Conservation (phyloP, 192 early-diverging fungal species). For the Coemansia asiatica region DNA sequence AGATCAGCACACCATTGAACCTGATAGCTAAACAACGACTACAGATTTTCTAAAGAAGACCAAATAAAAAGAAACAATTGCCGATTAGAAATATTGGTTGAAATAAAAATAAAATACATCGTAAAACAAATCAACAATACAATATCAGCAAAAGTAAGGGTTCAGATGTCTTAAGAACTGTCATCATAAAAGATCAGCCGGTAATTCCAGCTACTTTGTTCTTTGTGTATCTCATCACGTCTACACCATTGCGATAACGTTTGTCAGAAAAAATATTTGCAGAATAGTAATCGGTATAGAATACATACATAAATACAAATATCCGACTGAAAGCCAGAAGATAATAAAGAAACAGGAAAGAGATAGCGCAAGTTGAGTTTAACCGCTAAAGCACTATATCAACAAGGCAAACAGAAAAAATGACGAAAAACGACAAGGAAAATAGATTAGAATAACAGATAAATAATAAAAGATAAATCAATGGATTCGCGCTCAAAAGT, state of each 20-base stretch:
- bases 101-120: no score
- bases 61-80: constrained; percentile 1
- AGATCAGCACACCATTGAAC: no score
- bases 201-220: constrained; percentile 80
- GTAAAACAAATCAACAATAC: background rate
- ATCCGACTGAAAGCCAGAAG: no score
- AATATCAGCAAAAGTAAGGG: constrained; percentile 9
- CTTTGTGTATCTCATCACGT: constrained; percentile 61
- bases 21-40: background rate
- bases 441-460: background rate
- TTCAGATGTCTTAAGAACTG: constrained; percentile 60
- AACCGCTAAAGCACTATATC: background rate
- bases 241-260: background rate
- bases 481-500: background rate
- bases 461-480: background rate
- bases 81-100: constrained; percentile 18
- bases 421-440: background rate
- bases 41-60: constrained; percentile 7
- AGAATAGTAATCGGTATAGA: background rate
- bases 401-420: background rate
- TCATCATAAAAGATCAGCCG: constrained; percentile 68
- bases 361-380: background rate
- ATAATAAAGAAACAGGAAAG: background rate
- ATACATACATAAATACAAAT: no score
- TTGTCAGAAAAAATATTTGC: background rate